Percentiles rank a stretch among this genome's conserved stretches.
These are phyloP conservation scores for Tarenaya hassleriana DNA, from an alignment of 345 rosid genomes.

Conservation along the genomic window DNA sequence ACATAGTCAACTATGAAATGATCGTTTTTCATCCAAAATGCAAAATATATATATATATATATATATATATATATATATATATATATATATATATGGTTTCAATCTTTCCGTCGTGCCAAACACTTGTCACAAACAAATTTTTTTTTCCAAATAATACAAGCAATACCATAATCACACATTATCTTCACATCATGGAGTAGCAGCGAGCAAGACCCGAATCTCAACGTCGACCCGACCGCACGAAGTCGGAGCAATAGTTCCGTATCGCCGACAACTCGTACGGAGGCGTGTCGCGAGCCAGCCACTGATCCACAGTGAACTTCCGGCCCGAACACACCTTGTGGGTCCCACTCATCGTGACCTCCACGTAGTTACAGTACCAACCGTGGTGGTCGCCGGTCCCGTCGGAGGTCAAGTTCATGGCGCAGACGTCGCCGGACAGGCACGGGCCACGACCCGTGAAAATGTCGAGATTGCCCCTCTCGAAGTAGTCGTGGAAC, in stretches of 20 bases:
- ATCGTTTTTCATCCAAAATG: too few species aligned
- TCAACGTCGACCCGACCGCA: constrained; percentile 11
- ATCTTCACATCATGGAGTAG: background rate
- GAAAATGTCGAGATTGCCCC: constrained; percentile 84
- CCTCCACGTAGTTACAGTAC: constrained; percentile 90
- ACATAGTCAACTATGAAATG: too few species aligned
- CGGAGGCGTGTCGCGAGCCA: constrained; percentile 62
- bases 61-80: background rate
- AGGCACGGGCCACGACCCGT: constrained; percentile 67
- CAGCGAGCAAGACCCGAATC: background rate
- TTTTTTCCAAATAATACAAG: background rate
- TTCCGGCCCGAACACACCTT: constrained; percentile 41
- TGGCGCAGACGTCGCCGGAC: constrained; percentile 45
- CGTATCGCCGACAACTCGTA: constrained; percentile 49
- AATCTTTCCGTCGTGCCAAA: too few species aligned
- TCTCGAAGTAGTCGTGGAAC: constrained; percentile 69
- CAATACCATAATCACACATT: background rate
- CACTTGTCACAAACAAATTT: background rate
- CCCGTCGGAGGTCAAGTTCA: constrained; percentile 75
- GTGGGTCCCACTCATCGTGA: constrained; percentile 52
- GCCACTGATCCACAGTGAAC: constrained; percentile 88
- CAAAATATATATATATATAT: background rate
- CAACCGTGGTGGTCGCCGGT: constrained; percentile 71
- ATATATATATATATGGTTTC: background rate
- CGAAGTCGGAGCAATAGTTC: constrained; percentile 40